phyloP scores from a whole-genome alignment of 2,329 filamentous ascomycete genomes.

The Phialemonium atrogriseum region DNA sequence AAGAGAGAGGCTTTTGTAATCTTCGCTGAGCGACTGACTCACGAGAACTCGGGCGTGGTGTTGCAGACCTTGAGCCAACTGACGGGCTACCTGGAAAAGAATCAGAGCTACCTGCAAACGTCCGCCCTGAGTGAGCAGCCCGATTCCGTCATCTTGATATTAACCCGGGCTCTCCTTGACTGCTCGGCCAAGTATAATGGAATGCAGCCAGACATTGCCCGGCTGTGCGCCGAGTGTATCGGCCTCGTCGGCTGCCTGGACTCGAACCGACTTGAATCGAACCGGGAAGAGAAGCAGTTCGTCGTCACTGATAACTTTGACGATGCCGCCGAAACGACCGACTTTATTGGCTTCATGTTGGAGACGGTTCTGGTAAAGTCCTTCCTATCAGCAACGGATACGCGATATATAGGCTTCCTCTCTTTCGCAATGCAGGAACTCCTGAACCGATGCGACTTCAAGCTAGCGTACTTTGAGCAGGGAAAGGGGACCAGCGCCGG shows the following conservation, averaged over 20 bases:
- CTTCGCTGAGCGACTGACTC: constrained; percentile 65
- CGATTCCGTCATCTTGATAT: constrained; percentile 59
- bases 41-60: constrained; percentile 82
- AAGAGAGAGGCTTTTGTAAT: constrained; percentile 58
- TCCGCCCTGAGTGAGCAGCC: constrained; percentile 78
- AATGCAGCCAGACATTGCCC: constrained; percentile 56
- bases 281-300: constrained; percentile 72
- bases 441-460: constrained; percentile 68
- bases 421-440: constrained; percentile 94
- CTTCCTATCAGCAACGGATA: constrained; percentile 84
- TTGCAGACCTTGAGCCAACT: constrained; percentile 74
- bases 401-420: constrained; percentile 79
- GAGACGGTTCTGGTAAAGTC: constrained; percentile 84
- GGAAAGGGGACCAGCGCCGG: constrained; percentile 42
- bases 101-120: constrained; percentile 73
- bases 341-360: constrained; percentile 79
- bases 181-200: constrained; percentile 74
- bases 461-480: constrained; percentile 38
- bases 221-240: constrained; percentile 71
- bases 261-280: constrained; percentile 76
- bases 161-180: constrained; percentile 76
- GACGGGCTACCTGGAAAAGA: constrained; percentile 57
- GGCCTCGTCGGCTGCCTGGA: constrained; percentile 89
- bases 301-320: constrained; percentile 84
- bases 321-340: constrained; percentile 65